A percentile compares a stretch with the other conserved stretches of the same genome.
Conservation (phyloP, 441 rosid species). For the Monsonia emarginata region DNA sequence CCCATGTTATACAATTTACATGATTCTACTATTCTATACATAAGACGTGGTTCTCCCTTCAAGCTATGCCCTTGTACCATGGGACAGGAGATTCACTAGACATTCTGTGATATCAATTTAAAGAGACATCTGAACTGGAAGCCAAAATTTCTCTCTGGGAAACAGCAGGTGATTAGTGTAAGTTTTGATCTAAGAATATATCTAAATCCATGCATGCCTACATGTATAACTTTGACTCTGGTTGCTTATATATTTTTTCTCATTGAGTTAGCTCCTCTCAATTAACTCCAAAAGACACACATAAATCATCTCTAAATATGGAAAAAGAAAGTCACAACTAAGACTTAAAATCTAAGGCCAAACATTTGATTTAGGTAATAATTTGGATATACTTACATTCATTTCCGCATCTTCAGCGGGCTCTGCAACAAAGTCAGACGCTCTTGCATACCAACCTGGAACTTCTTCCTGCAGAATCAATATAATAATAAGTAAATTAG, state of each 20-base stretch:
- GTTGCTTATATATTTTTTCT: too few species aligned
- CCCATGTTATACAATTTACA: too few species aligned
- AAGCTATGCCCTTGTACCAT: too few species aligned
- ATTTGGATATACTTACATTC: slow-evolving; percentile 46
- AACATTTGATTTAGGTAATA: not conserved
- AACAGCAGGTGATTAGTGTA: too few species aligned
- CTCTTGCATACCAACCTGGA: slow-evolving; percentile 95
- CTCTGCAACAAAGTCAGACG: slow-evolving; percentile 56
- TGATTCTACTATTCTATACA: not conserved
- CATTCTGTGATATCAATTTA: too few species aligned
- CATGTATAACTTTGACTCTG: too few species aligned
- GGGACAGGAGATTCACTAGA: too few species aligned
- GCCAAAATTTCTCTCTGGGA: too few species aligned
- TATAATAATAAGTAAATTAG: slow-evolving; percentile 7
- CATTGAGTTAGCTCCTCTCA: too few species aligned
- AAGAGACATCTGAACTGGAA: too few species aligned
- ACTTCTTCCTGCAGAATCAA: slow-evolving; percentile 65
- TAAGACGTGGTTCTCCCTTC: not conserved
- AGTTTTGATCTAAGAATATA: too few species aligned
- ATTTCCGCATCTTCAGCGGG: slow-evolving; percentile 56
- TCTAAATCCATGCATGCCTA: too few species aligned
- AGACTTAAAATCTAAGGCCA: not conserved
- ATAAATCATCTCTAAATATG: not conserved
- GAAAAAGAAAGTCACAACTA: not conserved
- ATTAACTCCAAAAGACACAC: not conserved